Evolutionary conservation across 225 moss, liverwort and hornwort genomes (phyloP), one percentile per base, ranked within the genome.

Genomic region (Sphagnum contortum): DNA sequence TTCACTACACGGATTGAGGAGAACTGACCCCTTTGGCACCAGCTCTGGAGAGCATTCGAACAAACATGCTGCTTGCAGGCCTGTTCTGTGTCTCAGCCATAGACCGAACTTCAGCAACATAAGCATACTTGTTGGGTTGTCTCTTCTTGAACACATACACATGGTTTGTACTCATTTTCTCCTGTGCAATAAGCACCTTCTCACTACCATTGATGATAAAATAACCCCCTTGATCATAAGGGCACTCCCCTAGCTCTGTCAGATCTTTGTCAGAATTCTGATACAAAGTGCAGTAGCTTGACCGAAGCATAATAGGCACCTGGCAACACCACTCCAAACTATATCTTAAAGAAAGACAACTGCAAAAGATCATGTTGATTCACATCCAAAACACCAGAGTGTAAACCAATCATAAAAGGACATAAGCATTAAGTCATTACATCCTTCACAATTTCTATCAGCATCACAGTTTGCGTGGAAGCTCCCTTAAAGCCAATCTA

Each of bases 31-130:
- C 98, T 49, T 98, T 98, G 13, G 98, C 98, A 65, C 98, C 98
- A 58, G 98, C 90, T 82, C 98, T 81, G 60, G 98, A 98, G 6
- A 98, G 93, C 98, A 98, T 98, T 75, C 93, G 87, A 65, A 98
- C 98, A 64, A 98, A 98, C 98, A 98, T 98, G 65, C 98, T 92
- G 78, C 98, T 98, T 7, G 98, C 91, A 44, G 98, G 98, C 70
- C 98, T 87, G 72, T 93, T 98, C 76, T 98, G 98, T 62, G 87
- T 91, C 79, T 98, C 98, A 57, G 98, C 98, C 98, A 98, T 98
- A 48, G 98, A 98, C 5, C 98, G 90, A 70, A 98, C 98, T 81
- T 98, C 98, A 49, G 87, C 98, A 5, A 98, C 98, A 44, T 83
- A 98, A 9, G 91, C 91, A 66, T 98, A 98, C 74, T 98, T 98